Base-by-base conservation (phyloP, 257 asterid species). In the Linaria vulgaris region DNA sequence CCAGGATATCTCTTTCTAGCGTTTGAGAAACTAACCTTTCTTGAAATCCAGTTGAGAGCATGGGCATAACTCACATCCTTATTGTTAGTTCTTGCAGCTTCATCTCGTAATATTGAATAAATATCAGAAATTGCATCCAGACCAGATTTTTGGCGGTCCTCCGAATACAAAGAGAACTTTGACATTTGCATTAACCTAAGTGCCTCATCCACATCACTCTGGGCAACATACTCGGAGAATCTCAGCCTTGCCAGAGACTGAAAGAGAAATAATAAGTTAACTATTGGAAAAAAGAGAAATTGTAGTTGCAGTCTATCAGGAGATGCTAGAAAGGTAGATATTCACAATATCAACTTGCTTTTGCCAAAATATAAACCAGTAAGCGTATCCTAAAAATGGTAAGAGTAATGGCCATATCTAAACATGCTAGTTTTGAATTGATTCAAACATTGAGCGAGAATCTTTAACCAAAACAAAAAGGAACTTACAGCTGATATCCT, bases 171-270 rank as follows among this genome's bases (percentile, higher is more conserved):
- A 65, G 99, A 90, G 81, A 90, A 94, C 83, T 94, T 90, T 0
- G 99, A 94, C 99, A 94, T 94, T 76, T 94, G 99, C 95, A 90
- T 90, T 74, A 94, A 78, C 60, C 99, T 82, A 53, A 94, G 97
- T 25, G 97, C 95, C 90, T 94, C 99, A 7, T 94, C 99, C 56
- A 94, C 96, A 64, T 94, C 99, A 78, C 99, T 94, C 81, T 94
- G 99, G 54, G 84, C 87, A 73, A 87, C 92, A 31, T 54, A 25
- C 0, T 80, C 77, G 1, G 95, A 80, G 79, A 90, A 85, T 71
- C 99, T 79, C 59, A 94, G 95, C 70, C 99, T 87, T 63, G 99
- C 96, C 54, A 94, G 86, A 56, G 97, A 95, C 99, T 94, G 84
- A 51, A 72, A 14, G 14, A 22, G 37, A 2, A 48, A 72, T 25